These are phyloP conservation scores for Pholiota molesta DNA, from an alignment of 768 basidiomycete genomes.

Conservation along the genomic window DNA sequence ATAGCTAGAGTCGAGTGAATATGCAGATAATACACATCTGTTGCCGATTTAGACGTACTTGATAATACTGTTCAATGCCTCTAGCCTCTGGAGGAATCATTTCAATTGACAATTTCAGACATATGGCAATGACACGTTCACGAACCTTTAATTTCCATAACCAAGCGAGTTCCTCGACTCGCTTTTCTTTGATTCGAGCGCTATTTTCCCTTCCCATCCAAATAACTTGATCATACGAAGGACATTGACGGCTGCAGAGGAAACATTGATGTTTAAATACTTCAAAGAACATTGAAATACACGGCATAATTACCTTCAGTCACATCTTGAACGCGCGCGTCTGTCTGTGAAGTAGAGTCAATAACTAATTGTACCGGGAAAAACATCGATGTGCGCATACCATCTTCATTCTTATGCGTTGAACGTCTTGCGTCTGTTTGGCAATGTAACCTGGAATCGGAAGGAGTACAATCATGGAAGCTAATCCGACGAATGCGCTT, in stretches of 20 bases:
- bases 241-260: slow-evolving; percentile 45
- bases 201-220: slow-evolving; percentile 62
- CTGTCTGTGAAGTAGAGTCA: slow-evolving; percentile 30
- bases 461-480: slow-evolving; percentile 50
- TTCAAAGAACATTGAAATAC: background rate
- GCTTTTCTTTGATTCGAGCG: slow-evolving; percentile 53
- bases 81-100: no score
- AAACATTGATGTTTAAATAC: background rate
- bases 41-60: background rate
- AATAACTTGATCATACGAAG: slow-evolving; percentile 57
- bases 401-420: slow-evolving; percentile 52
- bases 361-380: background rate
- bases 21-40: background rate
- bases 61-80: background rate
- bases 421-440: slow-evolving; percentile 49
- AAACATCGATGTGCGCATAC: slow-evolving; percentile 7
- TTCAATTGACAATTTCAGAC: background rate
- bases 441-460: slow-evolving; percentile 63
- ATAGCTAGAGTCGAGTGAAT: slow-evolving; percentile 38
- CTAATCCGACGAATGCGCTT: slow-evolving; percentile 62
- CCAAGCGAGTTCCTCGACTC: slow-evolving; percentile 61
- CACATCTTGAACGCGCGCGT: slow-evolving; percentile 61
- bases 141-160: slow-evolving; percentile 32
- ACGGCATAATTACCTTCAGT: slow-evolving; percentile 48
- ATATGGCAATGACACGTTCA: background rate